Evolutionary conservation across 202 grass and related monocot genomes (phyloP), one percentile per base, ranked within the genome.

Genomic region (Setaria italica): DNA sequence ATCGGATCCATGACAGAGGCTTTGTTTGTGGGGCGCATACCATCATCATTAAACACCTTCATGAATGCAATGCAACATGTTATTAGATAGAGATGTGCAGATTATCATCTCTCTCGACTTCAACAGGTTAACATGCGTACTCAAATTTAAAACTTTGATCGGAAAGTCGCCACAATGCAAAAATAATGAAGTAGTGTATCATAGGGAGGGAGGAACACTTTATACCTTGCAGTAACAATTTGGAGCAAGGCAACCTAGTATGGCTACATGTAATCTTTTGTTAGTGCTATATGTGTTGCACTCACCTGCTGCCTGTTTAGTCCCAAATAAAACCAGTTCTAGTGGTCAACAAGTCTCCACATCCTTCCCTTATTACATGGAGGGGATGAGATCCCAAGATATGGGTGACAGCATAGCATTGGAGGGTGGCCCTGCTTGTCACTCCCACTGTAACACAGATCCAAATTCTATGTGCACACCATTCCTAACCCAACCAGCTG

Each of bases 361-460:
- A 70, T 54, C 78, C 32, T 39, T 54, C 49, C 59, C 75, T 74
- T 49, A 67, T 12, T 62, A 9, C 1, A 34, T 34, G 10, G 7
- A 74, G 76, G 20, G 30, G 50, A 15, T 12, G 76, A 25, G 70
- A 81, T 89, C 66, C 72, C 63, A 77, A 55, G 48, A 83, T 34
- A 54, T 1, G 59, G 59, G 68, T 85, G 80, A 77, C 66, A 71
- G 43, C 49, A 33, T 63, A 35, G 30, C 80, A 80, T 83, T 69
- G 80, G 85, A 80, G 20, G 80, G 16, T 87, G 80, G 17, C 54
- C 45, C 75, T 37, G 72, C 20, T 32, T 81, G 82, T 77, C 71
- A 77, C 83, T 82, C 47, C 72, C 47, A 16, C 47, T 14, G 54
- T 55, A 85, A 72, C 89, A 87, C 81, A 77, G 89, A 84, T 87